Evolutionary conservation across 331 rosid species (phyloP).

Genomic region (Malus hybrid): DNA sequence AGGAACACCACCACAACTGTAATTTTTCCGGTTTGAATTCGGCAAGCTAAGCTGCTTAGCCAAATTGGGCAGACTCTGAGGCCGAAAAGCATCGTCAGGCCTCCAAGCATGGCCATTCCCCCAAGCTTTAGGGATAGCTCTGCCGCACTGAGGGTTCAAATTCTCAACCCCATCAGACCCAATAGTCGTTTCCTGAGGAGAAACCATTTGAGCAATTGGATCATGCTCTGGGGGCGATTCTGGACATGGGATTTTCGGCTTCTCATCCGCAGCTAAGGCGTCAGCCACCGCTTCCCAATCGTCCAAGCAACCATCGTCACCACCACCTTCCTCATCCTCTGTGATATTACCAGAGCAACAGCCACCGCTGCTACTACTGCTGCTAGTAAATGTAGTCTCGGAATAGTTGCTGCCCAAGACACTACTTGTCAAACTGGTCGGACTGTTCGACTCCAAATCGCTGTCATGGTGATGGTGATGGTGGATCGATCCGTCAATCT

Average conservation of each 20-base stretch:
- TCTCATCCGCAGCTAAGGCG: slow-evolving; percentile 82
- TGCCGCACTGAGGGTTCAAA: slow-evolving; percentile 26
- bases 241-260: slow-evolving; percentile 25
- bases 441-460: slow-evolving; percentile 69
- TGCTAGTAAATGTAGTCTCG: slow-evolving; percentile 64
- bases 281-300: slow-evolving; percentile 99
- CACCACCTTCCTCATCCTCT: slow-evolving; percentile 55
- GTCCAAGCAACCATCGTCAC: slow-evolving; percentile 83
- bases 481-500: slow-evolving; percentile 34
- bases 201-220: slow-evolving; percentile 22
- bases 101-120: slow-evolving; percentile 69
- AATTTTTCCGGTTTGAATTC: slow-evolving; percentile 33
- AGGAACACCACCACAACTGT: slow-evolving; percentile 44
- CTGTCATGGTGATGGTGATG: slow-evolving; percentile 37
- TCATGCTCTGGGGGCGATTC: slow-evolving; percentile 34
- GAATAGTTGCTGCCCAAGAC: slow-evolving; percentile 55
- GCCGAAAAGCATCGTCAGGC: slow-evolving; percentile 86
- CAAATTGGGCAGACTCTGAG: slow-evolving; percentile 81
- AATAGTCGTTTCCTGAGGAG: slow-evolving; percentile 17
- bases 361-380: slow-evolving; percentile 66
- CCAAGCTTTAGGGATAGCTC: slow-evolving; percentile 33
- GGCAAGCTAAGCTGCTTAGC: slow-evolving; percentile 81
- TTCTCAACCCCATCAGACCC: slow-evolving; percentile 20
- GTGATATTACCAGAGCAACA: slow-evolving; percentile 81
- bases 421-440: slow-evolving; percentile 46